Base-by-base conservation (phyloP, 2,329 filamentous ascomycete species). In the Intubia oerlemansii region DNA sequence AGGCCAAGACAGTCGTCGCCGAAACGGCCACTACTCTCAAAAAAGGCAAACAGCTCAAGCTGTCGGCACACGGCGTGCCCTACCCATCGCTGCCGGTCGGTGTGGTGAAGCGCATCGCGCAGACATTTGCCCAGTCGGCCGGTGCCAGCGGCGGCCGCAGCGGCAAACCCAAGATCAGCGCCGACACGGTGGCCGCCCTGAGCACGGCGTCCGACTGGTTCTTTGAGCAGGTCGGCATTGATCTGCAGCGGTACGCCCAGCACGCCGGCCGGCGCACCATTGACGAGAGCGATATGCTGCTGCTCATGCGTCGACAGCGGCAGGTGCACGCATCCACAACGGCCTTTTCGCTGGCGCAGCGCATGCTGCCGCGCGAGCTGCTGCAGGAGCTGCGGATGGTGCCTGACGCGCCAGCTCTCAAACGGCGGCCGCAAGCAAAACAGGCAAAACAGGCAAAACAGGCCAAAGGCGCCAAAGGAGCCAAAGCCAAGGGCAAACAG, bases 141-240 rank as follows among this genome's bases (percentile, higher is more conserved):
- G 69, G 71, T 13, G 56, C 62, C 6, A 62, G 62, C 13, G 56
- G 62, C 8, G n/a, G n/a, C n/a, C n/a, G n/a, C n/a, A n/a, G n/a
- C n/a, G 62, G 62, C 39, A 79, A 74, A 39, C 55, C 66, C 5
- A 78, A 73, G 38, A 64, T 91, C 26, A 69, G 62, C 32, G 68
- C 75, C 25, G 78, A 88, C 29, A 72, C 77, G 2, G 53, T 91
- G 21, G 62, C 65, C 17, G 73, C 74, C 5, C 67, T 92, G 30
- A 70, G 74, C 42, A 73, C 81, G 44, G 79, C 81, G 1, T 78
- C 78, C 3, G 79, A 90, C 36, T 88, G 80, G 75, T 92, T 82
- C 48, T 91, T 92, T 46, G 80, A 90, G 50, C 82, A 92, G 48
- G 56, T 78, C 3, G 70, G 77, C 27, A 76, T 82, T 34, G 81